Percentiles rank a stretch among this genome's conserved stretches.
Evolutionary conservation across 78 protist genomes (phyloP).

Genomic region (Protostelium mycophagum): DNA sequence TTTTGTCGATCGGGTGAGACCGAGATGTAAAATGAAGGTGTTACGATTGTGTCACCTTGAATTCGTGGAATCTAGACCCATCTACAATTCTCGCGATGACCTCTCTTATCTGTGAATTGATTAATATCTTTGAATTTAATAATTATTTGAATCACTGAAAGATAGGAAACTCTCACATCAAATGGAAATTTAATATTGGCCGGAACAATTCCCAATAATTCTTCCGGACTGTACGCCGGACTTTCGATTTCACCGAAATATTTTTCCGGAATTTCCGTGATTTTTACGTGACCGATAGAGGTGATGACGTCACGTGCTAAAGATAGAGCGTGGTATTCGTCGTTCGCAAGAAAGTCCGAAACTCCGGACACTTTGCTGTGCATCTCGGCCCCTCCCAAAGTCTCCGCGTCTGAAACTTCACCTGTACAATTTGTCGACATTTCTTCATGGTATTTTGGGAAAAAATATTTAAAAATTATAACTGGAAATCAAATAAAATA

Average conservation of each 20-base stretch:
- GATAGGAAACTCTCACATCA: too few relatives aligned
- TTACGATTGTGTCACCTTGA: slow-evolving; percentile 62
- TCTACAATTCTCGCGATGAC: slow-evolving; percentile 93
- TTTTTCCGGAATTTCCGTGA: slow-evolving; percentile 2
- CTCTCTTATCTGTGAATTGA: slow-evolving; percentile 4
- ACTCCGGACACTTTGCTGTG: slow-evolving; percentile 93
- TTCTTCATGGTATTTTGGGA: too few relatives aligned
- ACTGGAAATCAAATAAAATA: not conserved
- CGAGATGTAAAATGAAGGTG: too few relatives aligned
- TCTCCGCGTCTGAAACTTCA: slow-evolving; percentile 79
- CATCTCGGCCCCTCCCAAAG: slow-evolving; percentile 95
- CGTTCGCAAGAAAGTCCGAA: slow-evolving; percentile 88
- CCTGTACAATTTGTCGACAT: slow-evolving; percentile 38
- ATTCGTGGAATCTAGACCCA: slow-evolving; percentile 88
- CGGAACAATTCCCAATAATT: slow-evolving; percentile 79
- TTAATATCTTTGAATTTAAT: slow-evolving; percentile 1
- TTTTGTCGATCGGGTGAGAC: too few relatives aligned
- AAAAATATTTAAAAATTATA: too few relatives aligned
- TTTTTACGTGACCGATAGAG: slow-evolving; percentile 69
- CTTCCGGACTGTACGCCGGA: slow-evolving; percentile 68
- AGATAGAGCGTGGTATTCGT: slow-evolving; percentile 87
- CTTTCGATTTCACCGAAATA: slow-evolving; percentile 29
- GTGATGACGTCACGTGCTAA: slow-evolving; percentile 69
- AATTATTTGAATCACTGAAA: too few relatives aligned
- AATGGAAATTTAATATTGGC: slow-evolving; percentile 56